Conservation (phyloP, 2,329 filamentous ascomycete genomes). For the Ascochyta koolunga region DNA sequence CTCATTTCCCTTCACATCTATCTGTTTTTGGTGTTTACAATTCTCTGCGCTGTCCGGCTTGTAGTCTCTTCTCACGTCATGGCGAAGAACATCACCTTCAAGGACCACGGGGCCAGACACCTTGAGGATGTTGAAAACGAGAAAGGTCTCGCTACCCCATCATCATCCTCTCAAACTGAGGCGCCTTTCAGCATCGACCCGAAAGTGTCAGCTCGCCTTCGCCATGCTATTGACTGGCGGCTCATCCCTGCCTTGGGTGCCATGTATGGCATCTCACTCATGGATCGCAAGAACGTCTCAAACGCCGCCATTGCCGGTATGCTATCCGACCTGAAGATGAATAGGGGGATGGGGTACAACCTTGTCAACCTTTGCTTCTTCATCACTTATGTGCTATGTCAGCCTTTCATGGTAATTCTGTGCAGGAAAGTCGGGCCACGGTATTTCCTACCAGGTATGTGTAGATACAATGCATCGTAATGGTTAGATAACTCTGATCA, state of each 20-base stretch:
- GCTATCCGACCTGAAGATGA: conserved; percentile 27
- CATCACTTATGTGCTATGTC: conserved; percentile 33
- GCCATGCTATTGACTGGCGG: conserved; percentile 34
- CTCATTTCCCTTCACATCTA: not conserved
- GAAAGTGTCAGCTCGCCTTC: conserved; percentile 25
- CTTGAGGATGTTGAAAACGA: conserved; percentile 31
- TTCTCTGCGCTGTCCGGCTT: not conserved
- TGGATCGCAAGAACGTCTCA: conserved; percentile 36
- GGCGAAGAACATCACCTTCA: conserved; percentile 19
- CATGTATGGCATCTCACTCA: conserved; percentile 35
- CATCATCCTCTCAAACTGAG: conserved; percentile 12
- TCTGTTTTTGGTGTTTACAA: not conserved
- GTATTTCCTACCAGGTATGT: conserved; percentile 26
- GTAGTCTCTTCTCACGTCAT: conserved; percentile 3
- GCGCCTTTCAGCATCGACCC: conserved; percentile 21
- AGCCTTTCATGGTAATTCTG: conserved; percentile 31
- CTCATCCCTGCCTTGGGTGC: conserved; percentile 31
- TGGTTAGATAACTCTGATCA: not conserved
- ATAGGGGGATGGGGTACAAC: conserved; percentile 25
- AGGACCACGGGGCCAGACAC: conserved; percentile 20
- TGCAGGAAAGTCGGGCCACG: conserved; percentile 29
- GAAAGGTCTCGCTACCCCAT: conserved; percentile 21
- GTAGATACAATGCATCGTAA: fast-evolving
- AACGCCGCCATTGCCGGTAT: conserved; percentile 38
- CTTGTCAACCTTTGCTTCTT: conserved; percentile 37